Base-by-base conservation (phyloP, 768 basidiomycete genomes). In the Hydnum rufescens region DNA sequence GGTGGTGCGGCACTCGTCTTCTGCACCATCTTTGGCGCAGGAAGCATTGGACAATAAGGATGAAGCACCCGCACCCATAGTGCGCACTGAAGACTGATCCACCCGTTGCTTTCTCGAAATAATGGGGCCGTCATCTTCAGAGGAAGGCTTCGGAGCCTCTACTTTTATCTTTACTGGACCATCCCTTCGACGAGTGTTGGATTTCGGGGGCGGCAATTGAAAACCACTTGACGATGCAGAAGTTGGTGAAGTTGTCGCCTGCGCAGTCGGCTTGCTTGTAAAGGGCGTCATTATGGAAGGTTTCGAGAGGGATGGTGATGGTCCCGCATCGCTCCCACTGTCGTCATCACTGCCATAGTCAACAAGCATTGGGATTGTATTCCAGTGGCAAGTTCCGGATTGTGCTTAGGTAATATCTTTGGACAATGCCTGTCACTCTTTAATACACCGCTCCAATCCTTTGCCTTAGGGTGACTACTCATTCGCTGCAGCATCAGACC, bases 281-380 rank as follows among this genome's bases (percentile, higher is more conserved):
- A n/a, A n/a, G n/a, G n/a, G n/a, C n/a, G n/a, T n/a, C n/a, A n/a
- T n/a, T n/a, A n/a, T 22, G 3, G 46, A 19, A 39, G 34, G 30
- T 34, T 53, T 22, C 6, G 22, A 30, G 8, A 39, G 2, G 19
- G 29, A 25, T 22, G 16, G 42, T 25, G 49, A 31, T 18, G 19
- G 22, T 31, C 54, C 46, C 22, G 30, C 54, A 19, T 52, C 54
- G 42, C 26, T 48, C 50, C 61, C 61, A 46, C 59, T 60, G 28
- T 56, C 58, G 26, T 29, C 54, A 53, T 62, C 61, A 47, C 60
- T 61, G 8, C 60, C 60, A 49, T 62, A 62, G 53, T 59, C 57
- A 22, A 59, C n/a, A n/a, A n/a, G n/a, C n/a, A n/a, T n/a, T n/a
- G n/a, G n/a, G n/a, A n/a, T n/a, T n/a, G n/a, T n/a, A n/a, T n/a